A percentile compares a stretch with the other conserved stretches of the same genome.
Conservation (phyloP, 805 yeast genomes). For the Candida namnaoensis region DNA sequence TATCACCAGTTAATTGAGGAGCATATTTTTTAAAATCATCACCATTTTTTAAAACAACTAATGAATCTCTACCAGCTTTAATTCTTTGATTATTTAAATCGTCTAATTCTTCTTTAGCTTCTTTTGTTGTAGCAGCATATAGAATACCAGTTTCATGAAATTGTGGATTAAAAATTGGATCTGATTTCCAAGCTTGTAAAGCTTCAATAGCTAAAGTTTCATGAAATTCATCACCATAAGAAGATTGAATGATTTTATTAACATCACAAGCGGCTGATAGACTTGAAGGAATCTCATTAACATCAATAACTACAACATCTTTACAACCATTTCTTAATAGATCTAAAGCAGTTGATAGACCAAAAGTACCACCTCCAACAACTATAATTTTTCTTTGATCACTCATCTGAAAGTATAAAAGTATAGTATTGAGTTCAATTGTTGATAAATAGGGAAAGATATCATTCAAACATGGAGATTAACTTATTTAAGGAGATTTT, state of each 20-base stretch:
- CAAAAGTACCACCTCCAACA: conserved; percentile 38
- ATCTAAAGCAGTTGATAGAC: conserved; percentile 33
- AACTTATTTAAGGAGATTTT: too few species aligned
- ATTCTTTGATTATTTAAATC: neutral
- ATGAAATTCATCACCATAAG: conserved; percentile 22
- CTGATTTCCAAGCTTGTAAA: conserved; percentile 16
- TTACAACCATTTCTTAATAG: conserved; percentile 24
- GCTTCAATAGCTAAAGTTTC: conserved; percentile 17
- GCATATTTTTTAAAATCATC: neutral
- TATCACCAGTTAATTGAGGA: conserved; percentile 1
- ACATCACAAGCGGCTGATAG: conserved; percentile 24
- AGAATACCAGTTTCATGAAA: conserved; percentile 18
- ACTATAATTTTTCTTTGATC: conserved; percentile 24
- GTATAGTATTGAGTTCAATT: too few species aligned
- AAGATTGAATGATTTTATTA: conserved; percentile 24
- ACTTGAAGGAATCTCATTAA: conserved; percentile 15
- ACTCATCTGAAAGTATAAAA: too few species aligned
- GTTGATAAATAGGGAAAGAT: too few species aligned
- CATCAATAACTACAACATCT: conserved; percentile 22
- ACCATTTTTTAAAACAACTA: neutral
- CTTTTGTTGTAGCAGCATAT: conserved; percentile 5
- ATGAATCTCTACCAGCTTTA: neutral
- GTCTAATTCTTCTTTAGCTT: conserved; percentile 7
- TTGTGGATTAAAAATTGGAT: conserved; percentile 13
- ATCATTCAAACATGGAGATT: too few species aligned